These are phyloP conservation scores for Trichoderma oligosporum DNA, from an alignment of 2,329 filamentous ascomycete species.

Conservation along the genomic window DNA sequence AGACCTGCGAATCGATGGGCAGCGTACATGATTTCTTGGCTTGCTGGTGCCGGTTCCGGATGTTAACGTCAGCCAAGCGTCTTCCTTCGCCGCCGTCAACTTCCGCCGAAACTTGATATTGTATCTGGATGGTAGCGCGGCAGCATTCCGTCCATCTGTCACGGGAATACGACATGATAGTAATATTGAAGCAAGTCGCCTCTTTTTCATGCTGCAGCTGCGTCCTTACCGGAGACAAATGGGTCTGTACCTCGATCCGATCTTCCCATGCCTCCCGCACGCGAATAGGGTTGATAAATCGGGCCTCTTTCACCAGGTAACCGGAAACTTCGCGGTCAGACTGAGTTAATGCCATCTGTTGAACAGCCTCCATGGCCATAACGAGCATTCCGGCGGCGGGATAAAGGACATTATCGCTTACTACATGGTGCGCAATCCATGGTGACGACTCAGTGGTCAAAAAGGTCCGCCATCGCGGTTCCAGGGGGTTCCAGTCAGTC, in stretches of 20 bases:
- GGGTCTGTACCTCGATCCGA: slow-evolving; percentile 8
- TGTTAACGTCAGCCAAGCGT: neutral
- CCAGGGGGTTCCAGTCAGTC: slow-evolving; percentile 28
- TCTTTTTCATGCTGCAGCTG: neutral
- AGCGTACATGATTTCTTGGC: neutral
- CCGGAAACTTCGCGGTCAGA: neutral
- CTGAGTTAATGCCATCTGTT: slow-evolving; percentile 18
- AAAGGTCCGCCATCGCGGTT: slow-evolving; percentile 37
- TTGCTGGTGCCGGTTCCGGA: neutral
- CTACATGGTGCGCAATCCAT: slow-evolving; percentile 45
- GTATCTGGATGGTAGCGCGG: neutral
- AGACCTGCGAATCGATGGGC: neutral
- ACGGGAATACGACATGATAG: slow-evolving; percentile 1
- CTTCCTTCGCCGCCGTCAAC: neutral
- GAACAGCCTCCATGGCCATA: slow-evolving; percentile 41
- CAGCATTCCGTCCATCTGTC: slow-evolving; percentile 14
- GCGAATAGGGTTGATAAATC: neutral
- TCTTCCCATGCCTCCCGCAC: neutral
- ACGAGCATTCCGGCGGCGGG: slow-evolving; percentile 42
- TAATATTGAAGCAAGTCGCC: neutral
- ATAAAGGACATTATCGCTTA: slow-evolving; percentile 39
- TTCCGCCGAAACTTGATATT: neutral
- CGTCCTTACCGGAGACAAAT: neutral
- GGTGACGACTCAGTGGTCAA: slow-evolving; percentile 27
- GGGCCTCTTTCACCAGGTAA: slow-evolving; percentile 4